Conservation (phyloP, 495 filamentous ascomycete species). For the Tuber melanosporum region DNA sequence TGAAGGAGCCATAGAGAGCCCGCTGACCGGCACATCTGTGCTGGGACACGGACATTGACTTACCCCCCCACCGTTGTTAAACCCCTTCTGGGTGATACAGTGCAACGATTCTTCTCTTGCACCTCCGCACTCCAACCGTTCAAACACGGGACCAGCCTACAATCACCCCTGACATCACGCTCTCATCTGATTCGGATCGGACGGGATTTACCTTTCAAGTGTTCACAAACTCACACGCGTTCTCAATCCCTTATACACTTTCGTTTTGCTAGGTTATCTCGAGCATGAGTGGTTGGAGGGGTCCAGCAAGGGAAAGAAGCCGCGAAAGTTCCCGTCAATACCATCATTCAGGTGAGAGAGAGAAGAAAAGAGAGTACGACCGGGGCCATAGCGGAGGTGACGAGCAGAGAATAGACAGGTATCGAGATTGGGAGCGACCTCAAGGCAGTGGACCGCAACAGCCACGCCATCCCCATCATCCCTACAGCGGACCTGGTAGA, state of each 20-base stretch:
- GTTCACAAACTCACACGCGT: not conserved
- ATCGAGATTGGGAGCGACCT: not conserved
- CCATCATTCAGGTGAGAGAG: not conserved
- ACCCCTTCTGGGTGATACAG: not conserved
- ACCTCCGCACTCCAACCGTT: not conserved
- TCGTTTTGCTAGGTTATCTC: not conserved
- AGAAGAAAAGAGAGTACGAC: not conserved
- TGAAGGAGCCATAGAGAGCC: not conserved
- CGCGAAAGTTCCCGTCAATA: not conserved
- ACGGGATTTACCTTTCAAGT: not conserved
- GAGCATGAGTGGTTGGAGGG: constrained; percentile 1
- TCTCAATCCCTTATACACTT: not conserved
- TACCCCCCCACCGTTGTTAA: not conserved
- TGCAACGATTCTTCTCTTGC: not conserved
- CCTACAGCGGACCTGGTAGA: not conserved
- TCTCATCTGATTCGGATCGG: constrained; percentile 1
- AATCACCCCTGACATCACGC: not conserved
- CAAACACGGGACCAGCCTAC: not conserved
- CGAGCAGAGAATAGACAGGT: not conserved
- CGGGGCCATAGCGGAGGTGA: not conserved
- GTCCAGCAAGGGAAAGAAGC: not conserved
- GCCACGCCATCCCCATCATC: not conserved
- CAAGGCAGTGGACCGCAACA: not conserved
- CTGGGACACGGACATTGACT: not conserved
- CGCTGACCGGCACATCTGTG: not conserved